Percentiles rank a stretch among this genome's conserved stretches.
phyloP scores from a whole-genome alignment of 208 protist species.

The Trypanosoma grayi region DNA sequence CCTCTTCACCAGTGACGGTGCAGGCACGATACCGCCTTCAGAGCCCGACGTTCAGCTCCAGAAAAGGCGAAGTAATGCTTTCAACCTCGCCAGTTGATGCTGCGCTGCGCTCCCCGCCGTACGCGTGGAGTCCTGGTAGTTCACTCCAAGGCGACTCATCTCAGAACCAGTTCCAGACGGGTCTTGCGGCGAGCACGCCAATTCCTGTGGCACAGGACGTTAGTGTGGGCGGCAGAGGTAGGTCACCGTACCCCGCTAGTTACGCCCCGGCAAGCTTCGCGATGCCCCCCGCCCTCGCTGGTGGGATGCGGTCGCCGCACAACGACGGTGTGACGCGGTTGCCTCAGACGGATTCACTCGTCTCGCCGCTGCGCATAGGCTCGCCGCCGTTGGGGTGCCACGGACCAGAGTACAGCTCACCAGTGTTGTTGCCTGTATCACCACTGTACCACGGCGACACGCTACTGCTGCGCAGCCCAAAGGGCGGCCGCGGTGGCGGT shows the following conservation, averaged over 20 bases:
- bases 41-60: constrained; percentile 10
- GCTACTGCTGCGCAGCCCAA: background rate
- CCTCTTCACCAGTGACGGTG: constrained; percentile 12
- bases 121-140: constrained; percentile 12
- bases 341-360: background rate
- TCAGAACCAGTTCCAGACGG: constrained; percentile 5
- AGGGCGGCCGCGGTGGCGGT: background rate
- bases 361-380: background rate
- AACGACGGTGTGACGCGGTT: background rate
- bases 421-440: background rate
- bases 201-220: constrained; percentile 1
- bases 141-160: constrained; percentile 10
- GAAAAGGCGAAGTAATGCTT: background rate
- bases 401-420: constrained; percentile 11
- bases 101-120: constrained; percentile 3
- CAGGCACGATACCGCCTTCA: constrained; percentile 28
- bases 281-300: constrained; percentile 25
- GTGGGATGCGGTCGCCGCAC: background rate
- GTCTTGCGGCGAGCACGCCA: constrained; percentile 6
- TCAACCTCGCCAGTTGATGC: constrained; percentile 5
- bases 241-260: constrained; percentile 12
- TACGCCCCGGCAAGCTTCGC: constrained; percentile 42
- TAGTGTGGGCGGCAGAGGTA: background rate
- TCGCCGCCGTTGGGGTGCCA: background rate
- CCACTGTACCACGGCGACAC: constrained; percentile 2